Base-by-base conservation (phyloP, 1,139 yeast genomes). In the Suhomyces bribrorum region DNA sequence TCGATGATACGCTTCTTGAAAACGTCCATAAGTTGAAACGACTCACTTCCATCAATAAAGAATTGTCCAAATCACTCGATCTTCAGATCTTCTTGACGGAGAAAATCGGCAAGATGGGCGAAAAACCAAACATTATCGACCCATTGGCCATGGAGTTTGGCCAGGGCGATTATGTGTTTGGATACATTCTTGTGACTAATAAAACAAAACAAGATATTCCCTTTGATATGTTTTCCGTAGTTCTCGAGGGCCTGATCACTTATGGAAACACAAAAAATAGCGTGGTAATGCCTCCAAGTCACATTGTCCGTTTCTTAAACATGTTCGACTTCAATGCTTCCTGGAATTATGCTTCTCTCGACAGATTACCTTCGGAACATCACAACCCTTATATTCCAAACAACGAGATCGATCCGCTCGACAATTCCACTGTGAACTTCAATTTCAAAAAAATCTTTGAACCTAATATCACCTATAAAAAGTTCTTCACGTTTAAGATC, bases 251-350 rank as follows among this genome's bases (percentile, higher is more conserved):
- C 3, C 50, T 57, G 15, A 47, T 57, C n/a, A 54, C 61, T 1
- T 51, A 59, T 41, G 62, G 61, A 4, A 49, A 50, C 27, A 40
- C 46, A 29, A 49, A 52, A 29, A 51, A 42, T 18, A 45, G 56
- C 9, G 36, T 49, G 3, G 50, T 51, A 15, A 53, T 44, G 28
- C 53, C 49, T 1, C 56, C 57, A 2, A 29, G 47, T 5, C 48
- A 46, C 14, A 45, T 51, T n/a, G 45, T 39, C 14, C 52, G 58
- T 34, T 66, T 68, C 40, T 51, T 67, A 15, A 64, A 59, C 35
- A 66, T 68, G 73, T 66, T 68, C 45, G 74, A 68, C 47, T 67
- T 66, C 48, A 61, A 60, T 40, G 75, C 73, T 4, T 64, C 68
- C 26, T 69, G 73, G 72, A 66, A 63, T 40, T 73, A 67, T 41